These are phyloP conservation scores for Solanum raphanifolium DNA, from an alignment of 257 asterid genomes.

Conservation along the genomic window DNA sequence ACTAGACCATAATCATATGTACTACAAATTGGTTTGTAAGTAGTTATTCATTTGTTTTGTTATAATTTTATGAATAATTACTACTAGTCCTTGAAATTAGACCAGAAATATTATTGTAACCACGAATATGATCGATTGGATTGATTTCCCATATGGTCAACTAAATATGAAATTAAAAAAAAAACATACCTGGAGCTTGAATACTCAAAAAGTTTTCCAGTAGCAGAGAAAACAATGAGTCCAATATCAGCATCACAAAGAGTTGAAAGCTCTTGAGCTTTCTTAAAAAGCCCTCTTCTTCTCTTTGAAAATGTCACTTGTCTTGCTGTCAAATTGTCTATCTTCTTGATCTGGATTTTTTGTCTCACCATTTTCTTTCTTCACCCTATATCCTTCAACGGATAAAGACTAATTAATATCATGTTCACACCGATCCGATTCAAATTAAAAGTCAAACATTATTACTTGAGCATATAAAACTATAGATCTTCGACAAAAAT, in stretches of 20 bases:
- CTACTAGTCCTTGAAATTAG: neutral
- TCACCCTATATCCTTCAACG: neutral
- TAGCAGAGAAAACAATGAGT: constrained; percentile 76
- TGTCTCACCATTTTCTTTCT: constrained; percentile 55
- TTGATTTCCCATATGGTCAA: neutral
- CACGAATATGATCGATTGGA: neutral
- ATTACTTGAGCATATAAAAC: neutral
- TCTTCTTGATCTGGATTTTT: constrained; percentile 72
- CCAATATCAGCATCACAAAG: constrained; percentile 79
- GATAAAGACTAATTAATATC: neutral
- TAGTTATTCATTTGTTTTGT: neutral
- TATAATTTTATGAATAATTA: neutral
- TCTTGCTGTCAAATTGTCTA: constrained; percentile 62
- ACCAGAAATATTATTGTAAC: neutral
- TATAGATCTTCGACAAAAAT: neutral
- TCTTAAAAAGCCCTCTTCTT: constrained; percentile 86
- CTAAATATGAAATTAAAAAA: too few relatives aligned
- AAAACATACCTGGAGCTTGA: constrained; percentile 47
- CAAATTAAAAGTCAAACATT: neutral
- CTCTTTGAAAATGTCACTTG: constrained; percentile 80
- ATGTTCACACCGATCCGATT: neutral
- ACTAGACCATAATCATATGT: neutral
- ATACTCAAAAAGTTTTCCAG: constrained; percentile 60
- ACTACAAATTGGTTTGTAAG: neutral
- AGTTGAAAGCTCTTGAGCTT: constrained; percentile 68